These are phyloP conservation scores for Simmondsia chinensis DNA, from an alignment of 148 eudicot genomes.

Conservation along the genomic window DNA sequence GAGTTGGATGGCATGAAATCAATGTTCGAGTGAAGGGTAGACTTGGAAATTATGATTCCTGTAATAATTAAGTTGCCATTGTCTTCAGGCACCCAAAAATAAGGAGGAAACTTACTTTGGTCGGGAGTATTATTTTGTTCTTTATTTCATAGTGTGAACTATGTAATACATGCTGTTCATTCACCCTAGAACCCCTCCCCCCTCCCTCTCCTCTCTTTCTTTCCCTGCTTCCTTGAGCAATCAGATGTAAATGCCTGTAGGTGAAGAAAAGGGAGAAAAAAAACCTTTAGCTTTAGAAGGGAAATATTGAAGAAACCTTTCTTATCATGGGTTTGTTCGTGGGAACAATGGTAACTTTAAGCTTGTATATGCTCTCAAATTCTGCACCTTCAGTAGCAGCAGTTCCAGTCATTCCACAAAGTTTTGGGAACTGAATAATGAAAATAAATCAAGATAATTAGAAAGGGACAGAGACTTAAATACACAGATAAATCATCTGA, in stretches of 20 bases:
- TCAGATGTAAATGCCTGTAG: not conserved
- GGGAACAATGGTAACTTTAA: conserved; percentile 91
- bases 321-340: conserved; percentile 98
- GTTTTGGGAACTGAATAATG: conserved; percentile 77
- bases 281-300: too few relatives aligned
- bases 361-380: conserved; percentile 98
- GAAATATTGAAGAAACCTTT: conserved; percentile 48
- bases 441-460: conserved; percentile 11
- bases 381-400: conserved; percentile 97
- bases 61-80: too few relatives aligned
- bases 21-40: too few relatives aligned
- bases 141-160: too few relatives aligned
- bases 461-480: conserved; percentile 3
- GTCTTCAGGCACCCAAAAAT: too few relatives aligned
- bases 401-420: conserved; percentile 99
- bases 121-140: too few relatives aligned
- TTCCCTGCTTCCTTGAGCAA: not conserved
- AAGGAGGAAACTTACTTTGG: too few relatives aligned
- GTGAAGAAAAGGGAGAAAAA: not conserved
- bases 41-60: too few relatives aligned
- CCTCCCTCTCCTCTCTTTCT: conserved; percentile 2
- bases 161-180: too few relatives aligned
- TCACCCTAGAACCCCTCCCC: too few relatives aligned
- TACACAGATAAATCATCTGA: conserved; percentile 5
- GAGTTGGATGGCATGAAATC: too few relatives aligned